phyloP scores from a whole-genome alignment of 192 early-diverging fungal species.

The Coemansia biformis region DNA sequence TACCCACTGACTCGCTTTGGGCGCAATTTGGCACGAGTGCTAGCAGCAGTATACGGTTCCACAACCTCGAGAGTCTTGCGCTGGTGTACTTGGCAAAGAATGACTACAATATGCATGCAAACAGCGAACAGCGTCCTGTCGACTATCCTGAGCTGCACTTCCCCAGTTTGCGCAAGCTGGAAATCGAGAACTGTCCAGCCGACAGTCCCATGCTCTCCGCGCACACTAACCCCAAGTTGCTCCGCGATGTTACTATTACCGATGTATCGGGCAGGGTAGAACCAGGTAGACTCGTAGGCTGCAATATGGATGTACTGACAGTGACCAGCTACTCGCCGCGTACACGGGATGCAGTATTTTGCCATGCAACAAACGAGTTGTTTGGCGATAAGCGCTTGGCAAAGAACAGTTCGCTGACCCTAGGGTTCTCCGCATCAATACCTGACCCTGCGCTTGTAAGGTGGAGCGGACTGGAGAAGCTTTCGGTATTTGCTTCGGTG shows the following conservation, averaged over 20 bases:
- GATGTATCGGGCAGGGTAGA: background rate
- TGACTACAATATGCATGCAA: background rate
- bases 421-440: background rate
- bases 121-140: background rate
- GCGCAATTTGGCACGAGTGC: background rate
- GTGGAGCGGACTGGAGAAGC: background rate
- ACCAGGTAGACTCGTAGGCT: background rate
- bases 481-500: background rate
- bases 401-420: background rate
- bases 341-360: background rate
- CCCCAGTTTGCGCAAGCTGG: background rate
- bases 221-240: background rate
- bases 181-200: background rate
- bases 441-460: background rate
- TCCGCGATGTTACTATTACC: background rate
- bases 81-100: background rate
- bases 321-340: constrained; percentile 1
- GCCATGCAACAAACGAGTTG: background rate
- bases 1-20: background rate
- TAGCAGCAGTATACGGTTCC: background rate
- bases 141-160: background rate
- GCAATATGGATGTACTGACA: background rate
- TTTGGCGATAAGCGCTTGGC: background rate
- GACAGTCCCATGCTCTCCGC: background rate
- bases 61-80: background rate